Evolutionary conservation across 2,329 filamentous ascomycete genomes (phyloP).

Genomic region (Amylocarpus encephaloides): DNA sequence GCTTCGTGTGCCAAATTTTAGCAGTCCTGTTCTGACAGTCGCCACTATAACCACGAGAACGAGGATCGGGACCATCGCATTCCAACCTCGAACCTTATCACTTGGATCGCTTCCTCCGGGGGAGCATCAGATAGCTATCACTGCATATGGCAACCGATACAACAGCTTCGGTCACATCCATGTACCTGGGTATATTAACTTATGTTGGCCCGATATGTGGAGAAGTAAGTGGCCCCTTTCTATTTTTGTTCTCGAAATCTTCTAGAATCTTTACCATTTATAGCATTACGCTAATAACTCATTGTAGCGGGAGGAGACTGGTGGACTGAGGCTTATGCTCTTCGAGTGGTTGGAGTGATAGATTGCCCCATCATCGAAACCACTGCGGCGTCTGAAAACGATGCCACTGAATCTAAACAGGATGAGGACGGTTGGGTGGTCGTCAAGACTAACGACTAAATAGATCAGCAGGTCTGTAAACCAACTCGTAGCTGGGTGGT

Average conservation of each 20-base stretch:
- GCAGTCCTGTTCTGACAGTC: constrained; percentile 23
- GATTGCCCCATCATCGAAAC: constrained; percentile 10
- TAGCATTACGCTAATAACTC: background rate
- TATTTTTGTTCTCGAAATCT: background rate
- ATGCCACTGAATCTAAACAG: background rate
- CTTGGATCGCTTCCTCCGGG: constrained; percentile 15
- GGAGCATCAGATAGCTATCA: constrained; percentile 19
- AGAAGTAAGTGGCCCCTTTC: constrained; percentile 18
- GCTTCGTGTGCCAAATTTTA: constrained; percentile 22
- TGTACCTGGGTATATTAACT: constrained; percentile 18
- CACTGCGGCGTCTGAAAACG: constrained; percentile 1
- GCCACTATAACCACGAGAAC: background rate
- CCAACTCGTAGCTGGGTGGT: background rate
- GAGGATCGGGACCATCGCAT: constrained; percentile 23
- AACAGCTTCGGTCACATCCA: constrained; percentile 29
- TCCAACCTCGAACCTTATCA: constrained; percentile 22
- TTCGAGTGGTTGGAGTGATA: constrained; percentile 18
- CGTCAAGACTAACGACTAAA: background rate
- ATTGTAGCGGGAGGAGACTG: constrained; percentile 17
- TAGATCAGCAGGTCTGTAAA: background rate
- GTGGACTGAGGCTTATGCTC: constrained; percentile 22
- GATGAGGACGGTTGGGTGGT: constrained; percentile 2
- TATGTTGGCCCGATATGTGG: constrained; percentile 22
- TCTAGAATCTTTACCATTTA: background rate
- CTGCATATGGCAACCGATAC: constrained; percentile 27